Conservation (phyloP, 345 rosid species). For the Salix exigua region DNA sequence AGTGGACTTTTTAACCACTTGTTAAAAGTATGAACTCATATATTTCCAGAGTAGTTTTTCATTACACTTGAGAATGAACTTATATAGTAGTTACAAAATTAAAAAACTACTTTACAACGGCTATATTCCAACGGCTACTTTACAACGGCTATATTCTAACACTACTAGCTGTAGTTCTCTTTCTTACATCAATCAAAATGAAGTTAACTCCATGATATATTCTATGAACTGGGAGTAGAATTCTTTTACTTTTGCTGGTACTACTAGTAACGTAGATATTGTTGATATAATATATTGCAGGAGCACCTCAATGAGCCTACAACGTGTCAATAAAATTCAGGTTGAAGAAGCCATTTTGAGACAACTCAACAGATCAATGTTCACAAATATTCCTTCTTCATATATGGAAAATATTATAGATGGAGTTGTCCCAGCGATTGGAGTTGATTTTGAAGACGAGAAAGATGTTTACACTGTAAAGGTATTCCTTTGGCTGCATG, state of each 20-base stretch:
- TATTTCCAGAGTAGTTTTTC: too few relatives aligned
- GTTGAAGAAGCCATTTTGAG: constrained; percentile 28
- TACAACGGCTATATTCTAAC: too few relatives aligned
- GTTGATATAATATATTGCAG: constrained; percentile 18
- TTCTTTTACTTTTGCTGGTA: not conserved
- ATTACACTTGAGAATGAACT: too few relatives aligned
- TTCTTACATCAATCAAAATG: too few relatives aligned
- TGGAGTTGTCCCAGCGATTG: constrained; percentile 38
- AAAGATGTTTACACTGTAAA: constrained; percentile 51
- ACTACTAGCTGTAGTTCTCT: too few relatives aligned
- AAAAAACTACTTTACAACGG: too few relatives aligned
- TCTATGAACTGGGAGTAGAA: too few relatives aligned
- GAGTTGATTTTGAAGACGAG: constrained; percentile 27
- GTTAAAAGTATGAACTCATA: too few relatives aligned
- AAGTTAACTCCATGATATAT: too few relatives aligned
- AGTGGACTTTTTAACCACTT: too few relatives aligned
- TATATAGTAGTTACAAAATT: too few relatives aligned
- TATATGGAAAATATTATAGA: constrained; percentile 30
- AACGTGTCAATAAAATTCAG: constrained; percentile 16
- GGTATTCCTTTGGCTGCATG: constrained; percentile 32
- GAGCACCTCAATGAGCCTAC: constrained; percentile 16
- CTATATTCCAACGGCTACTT: too few relatives aligned
- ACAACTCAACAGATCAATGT: constrained; percentile 29
- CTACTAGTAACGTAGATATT: not conserved
- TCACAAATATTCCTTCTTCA: constrained; percentile 40